These are phyloP conservation scores for Alternaria sp. DNA, from an alignment of 2,329 filamentous ascomycete species.

Conservation along the genomic window DNA sequence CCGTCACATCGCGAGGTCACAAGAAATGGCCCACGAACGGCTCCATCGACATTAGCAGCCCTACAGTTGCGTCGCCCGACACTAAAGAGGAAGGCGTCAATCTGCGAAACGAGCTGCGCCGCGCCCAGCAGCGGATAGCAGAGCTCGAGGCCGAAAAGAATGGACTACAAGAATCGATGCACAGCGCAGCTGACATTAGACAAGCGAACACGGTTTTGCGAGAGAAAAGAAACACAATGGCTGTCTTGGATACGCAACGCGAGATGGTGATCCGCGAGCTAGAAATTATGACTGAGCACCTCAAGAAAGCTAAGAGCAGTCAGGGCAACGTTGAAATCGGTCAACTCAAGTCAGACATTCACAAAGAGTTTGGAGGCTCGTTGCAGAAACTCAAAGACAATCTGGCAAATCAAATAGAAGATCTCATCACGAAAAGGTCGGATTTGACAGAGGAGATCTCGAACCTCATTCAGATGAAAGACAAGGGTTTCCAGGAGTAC, in stretches of 20 bases:
- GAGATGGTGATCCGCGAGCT: constrained; percentile 95
- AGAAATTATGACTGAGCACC: constrained; percentile 86
- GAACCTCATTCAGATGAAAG: constrained; percentile 82
- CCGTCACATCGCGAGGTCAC: constrained; percentile 46
- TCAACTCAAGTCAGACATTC: constrained; percentile 69
- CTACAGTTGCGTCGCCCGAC: constrained; percentile 67
- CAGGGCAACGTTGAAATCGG: constrained; percentile 79
- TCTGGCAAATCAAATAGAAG: constrained; percentile 77
- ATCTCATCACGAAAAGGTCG: constrained; percentile 87
- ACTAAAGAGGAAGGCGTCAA: constrained; percentile 57
- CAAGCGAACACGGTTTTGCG: constrained; percentile 85
- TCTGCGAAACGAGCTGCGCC: constrained; percentile 75
- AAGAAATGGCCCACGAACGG: constrained; percentile 55
- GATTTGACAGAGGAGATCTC: constrained; percentile 85
- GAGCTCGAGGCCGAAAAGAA: constrained; percentile 85
- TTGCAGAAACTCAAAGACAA: constrained; percentile 80
- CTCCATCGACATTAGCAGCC: constrained; percentile 70
- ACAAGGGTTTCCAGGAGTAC: constrained; percentile 93
- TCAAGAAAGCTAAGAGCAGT: constrained; percentile 84
- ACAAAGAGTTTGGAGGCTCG: constrained; percentile 69
- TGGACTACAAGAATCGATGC: constrained; percentile 61
- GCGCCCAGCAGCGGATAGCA: constrained; percentile 82
- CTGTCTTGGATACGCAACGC: constrained; percentile 89
- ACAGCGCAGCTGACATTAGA: constrained; percentile 69
- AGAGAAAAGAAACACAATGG: constrained; percentile 95